A percentile compares a stretch with the other conserved stretches of the same genome.
phyloP scores from a whole-genome alignment of 1,139 yeast genomes.

The Geotrichum klebahnii region DNA sequence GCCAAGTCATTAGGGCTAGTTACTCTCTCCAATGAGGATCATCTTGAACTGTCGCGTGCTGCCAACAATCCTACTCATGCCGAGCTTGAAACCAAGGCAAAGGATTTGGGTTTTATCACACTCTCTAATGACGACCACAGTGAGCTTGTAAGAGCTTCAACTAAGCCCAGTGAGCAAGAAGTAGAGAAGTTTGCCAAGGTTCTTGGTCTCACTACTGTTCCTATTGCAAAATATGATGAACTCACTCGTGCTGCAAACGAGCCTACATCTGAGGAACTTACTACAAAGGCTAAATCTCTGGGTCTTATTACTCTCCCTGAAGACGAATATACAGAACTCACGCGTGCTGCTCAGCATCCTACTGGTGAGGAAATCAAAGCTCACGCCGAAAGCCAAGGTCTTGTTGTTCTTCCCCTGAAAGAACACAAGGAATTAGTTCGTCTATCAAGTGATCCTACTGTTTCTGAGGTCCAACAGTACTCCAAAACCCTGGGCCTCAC shows the following conservation, averaged over 20 bases:
- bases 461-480: slow-evolving; percentile 24
- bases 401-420: slow-evolving; percentile 42
- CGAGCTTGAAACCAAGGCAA: slow-evolving; percentile 27
- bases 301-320: slow-evolving; percentile 29
- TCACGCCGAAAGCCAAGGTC: slow-evolving; percentile 28
- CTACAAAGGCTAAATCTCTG: slow-evolving; percentile 17
- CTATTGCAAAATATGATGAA: slow-evolving; percentile 25
- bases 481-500: slow-evolving; percentile 36
- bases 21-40: slow-evolving; percentile 33
- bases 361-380: slow-evolving; percentile 32
- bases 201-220: slow-evolving; percentile 34
- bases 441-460: slow-evolving; percentile 27
- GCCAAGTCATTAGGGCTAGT: slow-evolving; percentile 37
- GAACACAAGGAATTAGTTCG: slow-evolving; percentile 30
- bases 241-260: slow-evolving; percentile 22
- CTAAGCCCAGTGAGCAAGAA: slow-evolving; percentile 27
- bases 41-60: slow-evolving; percentile 24
- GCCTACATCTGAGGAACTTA: slow-evolving; percentile 25
- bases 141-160: slow-evolving; percentile 25
- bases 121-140: slow-evolving; percentile 24
- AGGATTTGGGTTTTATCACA: slow-evolving; percentile 41
- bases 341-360: slow-evolving; percentile 26
- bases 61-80: slow-evolving; percentile 25
- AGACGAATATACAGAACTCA: slow-evolving; percentile 24
- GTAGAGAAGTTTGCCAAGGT: slow-evolving; percentile 34